Percentiles rank a stretch among this genome's conserved stretches.
These are phyloP conservation scores for Lodderomyces elongisporus DNA, from an alignment of 1,139 yeast genomes.

Conservation along the genomic window DNA sequence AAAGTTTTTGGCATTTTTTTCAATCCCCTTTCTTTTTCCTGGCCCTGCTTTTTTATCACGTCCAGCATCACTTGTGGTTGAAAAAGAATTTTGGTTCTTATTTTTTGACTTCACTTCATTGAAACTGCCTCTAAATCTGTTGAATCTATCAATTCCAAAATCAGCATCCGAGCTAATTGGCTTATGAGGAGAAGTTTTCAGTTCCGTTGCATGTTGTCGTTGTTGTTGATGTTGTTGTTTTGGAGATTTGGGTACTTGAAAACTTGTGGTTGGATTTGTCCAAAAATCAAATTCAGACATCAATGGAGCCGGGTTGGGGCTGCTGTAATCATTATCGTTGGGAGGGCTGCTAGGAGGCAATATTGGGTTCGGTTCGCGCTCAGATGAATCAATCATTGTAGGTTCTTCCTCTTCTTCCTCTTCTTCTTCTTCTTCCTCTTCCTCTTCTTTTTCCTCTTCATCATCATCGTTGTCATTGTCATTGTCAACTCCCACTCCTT, in stretches of 20 bases:
- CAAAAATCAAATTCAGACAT: conserved; percentile 26
- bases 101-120: conserved; percentile 17
- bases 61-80: conserved; percentile 4
- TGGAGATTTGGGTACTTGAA: conserved; percentile 27
- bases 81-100: no score
- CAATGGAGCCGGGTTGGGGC: conserved; percentile 12
- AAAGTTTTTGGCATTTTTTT: no score
- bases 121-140: conserved; percentile 32
- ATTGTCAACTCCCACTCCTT: no score
- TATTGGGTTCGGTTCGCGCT: conserved; percentile 9
- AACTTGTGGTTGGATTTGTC: conserved; percentile 17
- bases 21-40: neutral
- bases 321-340: conserved; percentile 9
- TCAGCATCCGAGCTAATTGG: conserved; percentile 39
- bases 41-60: no score
- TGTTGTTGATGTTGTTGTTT: conserved; percentile 7
- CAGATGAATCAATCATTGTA: conserved; percentile 18
- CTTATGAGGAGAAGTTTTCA: conserved; percentile 6
- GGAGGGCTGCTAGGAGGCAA: conserved; percentile 32
- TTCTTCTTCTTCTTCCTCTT: conserved; percentile 6
- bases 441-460: conserved; percentile 35
- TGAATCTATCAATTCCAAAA: conserved; percentile 44
- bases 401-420: conserved; percentile 10
- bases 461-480: conserved; percentile 45
- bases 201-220: conserved; percentile 1